Conservation (phyloP, 164 flowering plant species). For the Magnolia officinalis region DNA sequence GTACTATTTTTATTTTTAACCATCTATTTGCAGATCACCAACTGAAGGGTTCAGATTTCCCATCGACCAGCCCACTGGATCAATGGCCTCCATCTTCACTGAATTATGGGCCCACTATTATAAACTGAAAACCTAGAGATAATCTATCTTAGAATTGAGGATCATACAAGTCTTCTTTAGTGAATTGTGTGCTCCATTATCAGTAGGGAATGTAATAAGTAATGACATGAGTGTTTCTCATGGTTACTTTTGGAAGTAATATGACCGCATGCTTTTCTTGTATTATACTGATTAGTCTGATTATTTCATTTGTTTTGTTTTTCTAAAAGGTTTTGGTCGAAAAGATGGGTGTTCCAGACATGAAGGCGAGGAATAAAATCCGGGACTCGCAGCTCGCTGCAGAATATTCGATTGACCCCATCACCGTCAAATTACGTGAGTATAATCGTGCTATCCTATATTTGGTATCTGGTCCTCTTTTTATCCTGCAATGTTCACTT, state of each 20-base stretch:
- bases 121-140: too few relatives aligned
- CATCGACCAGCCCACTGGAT: background rate
- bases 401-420: slow-evolving; percentile 54
- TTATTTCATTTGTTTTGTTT: background rate
- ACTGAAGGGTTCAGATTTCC: background rate
- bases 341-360: slow-evolving; percentile 92
- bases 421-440: slow-evolving; percentile 65
- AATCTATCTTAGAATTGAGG: background rate
- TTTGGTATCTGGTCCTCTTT: background rate
- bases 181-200: background rate
- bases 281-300: background rate
- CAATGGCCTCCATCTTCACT: too few relatives aligned
- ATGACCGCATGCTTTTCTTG: too few relatives aligned
- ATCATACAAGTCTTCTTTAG: background rate
- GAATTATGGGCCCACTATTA: too few relatives aligned
- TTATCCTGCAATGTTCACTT: background rate
- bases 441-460: slow-evolving; percentile 6
- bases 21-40: background rate
- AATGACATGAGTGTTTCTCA: background rate
- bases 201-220: background rate
- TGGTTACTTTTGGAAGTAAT: background rate
- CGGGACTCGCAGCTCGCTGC: slow-evolving; percentile 57
- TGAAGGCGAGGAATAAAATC: slow-evolving; percentile 56
- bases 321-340: slow-evolving; percentile 62
- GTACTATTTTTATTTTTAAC: background rate